Evolutionary conservation across 2,329 filamentous ascomycete species (phyloP), one percentile per base, ranked within the genome.

Genomic region (Botrytis byssoidea): DNA sequence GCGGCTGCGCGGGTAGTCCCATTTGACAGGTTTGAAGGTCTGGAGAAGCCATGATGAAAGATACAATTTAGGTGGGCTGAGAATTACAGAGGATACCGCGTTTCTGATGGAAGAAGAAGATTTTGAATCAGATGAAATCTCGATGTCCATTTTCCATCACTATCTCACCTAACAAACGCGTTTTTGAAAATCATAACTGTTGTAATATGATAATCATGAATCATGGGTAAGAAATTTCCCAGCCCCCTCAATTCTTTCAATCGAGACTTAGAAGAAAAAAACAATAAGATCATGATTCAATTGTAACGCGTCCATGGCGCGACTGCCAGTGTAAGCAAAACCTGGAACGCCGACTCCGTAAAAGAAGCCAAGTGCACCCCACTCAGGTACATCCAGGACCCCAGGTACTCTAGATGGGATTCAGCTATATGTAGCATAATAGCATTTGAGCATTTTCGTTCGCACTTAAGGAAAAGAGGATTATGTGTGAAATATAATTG

Each of bases 1-100:
- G 63, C 71, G 71, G 71, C 71, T 72, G 51, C 51, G 71, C 71
- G 71, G 71, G 71, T 72, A 72, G 37, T 68, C 63, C 71, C 71
- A 72, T 72, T 72, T 72, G 71, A 72, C 63, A 72, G 22, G 37
- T 57, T 37, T 40, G 65, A 68, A 18, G 18, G 35, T 55, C 25
- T 68, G 46, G 25, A 25, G 16, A 68, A 48, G 9, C 65, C n/a
- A 67, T 40, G 25, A 18, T 22, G 65, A 22, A 46, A 65, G 42
- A 44, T 51, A 51, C 25, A 25, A 22, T 40, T 35, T 55, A n/a
- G 25, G 20, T 66, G 44, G 64, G 29, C 42, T 66, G 44, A 55
- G 46, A n/a, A 55, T 68, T 29, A 55, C 16, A 68, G 25, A 68
- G 46, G 46, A 40, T 55, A 68, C 8, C 46, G 65, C 65, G 46